Percentiles rank a stretch among this genome's conserved stretches.
Evolutionary conservation across 352 stramenopile species (phyloP).

Genomic region (Thalassiosira ordinaria): DNA sequence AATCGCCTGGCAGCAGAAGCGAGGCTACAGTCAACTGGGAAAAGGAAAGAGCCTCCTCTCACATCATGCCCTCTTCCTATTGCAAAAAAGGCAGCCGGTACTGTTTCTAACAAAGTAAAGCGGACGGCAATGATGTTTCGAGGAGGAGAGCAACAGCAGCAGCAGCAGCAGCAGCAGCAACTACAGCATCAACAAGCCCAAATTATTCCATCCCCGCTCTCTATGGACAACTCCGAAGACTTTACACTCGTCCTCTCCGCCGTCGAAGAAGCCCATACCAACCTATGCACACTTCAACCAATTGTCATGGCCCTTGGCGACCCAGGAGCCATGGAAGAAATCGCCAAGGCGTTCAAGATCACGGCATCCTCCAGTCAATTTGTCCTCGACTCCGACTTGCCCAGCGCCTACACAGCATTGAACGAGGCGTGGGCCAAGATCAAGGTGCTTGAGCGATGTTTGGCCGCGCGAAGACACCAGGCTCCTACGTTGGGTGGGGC

Average conservation of each 20-base stretch:
- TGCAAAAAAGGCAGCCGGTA: too few relatives aligned
- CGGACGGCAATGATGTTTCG: too few relatives aligned
- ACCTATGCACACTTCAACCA: slow-evolving; percentile 26
- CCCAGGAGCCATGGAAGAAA: slow-evolving; percentile 22
- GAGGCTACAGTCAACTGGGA: background rate
- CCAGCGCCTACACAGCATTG: slow-evolving; percentile 7
- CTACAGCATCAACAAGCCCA: too few relatives aligned
- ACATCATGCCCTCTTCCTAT: too few relatives aligned
- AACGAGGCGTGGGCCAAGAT: slow-evolving; percentile 25
- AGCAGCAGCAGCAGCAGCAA: too few relatives aligned
- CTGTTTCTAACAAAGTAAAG: too few relatives aligned
- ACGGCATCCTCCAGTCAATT: slow-evolving; percentile 23
- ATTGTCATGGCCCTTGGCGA: slow-evolving; percentile 16
- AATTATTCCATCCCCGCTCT: background rate
- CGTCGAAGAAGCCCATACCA: slow-evolving; percentile 17
- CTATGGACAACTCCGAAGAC: slow-evolving; percentile 2
- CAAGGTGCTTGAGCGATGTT: slow-evolving; percentile 1
- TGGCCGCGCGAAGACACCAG: too few relatives aligned
- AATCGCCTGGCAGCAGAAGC: too few relatives aligned
- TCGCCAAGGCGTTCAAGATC: slow-evolving; percentile 23
- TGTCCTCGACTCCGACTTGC: slow-evolving; percentile 19
- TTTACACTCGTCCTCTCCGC: slow-evolving; percentile 2
- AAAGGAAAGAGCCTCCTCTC: background rate
- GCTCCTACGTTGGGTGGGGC: too few relatives aligned
- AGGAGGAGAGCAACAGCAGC: too few relatives aligned